phyloP scores from a whole-genome alignment of 1,284 basidiomycete genomes.

The Ganoderma meredithae region DNA sequence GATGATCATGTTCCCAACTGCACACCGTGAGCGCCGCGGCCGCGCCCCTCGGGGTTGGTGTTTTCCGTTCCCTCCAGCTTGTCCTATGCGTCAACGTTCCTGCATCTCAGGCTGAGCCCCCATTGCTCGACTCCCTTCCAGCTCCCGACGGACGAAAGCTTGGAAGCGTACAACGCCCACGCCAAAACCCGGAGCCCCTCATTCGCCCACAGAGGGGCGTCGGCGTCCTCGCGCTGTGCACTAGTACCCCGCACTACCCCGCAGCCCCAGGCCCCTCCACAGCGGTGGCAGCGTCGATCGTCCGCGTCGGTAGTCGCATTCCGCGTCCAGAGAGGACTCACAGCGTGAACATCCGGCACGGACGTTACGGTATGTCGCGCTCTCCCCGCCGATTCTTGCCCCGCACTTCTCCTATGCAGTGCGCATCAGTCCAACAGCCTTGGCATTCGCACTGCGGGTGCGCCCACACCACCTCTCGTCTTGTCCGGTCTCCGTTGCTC shows the following conservation, averaged over 20 bases:
- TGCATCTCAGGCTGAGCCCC: background rate
- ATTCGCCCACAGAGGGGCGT: slow-evolving; percentile 1
- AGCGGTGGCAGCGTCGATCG: background rate
- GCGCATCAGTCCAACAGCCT: background rate
- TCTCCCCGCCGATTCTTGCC: background rate
- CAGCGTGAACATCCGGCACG: background rate
- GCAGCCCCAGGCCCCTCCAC: slow-evolving; percentile 1
- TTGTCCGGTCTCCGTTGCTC: slow-evolving; percentile 1
- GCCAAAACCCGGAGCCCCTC: background rate
- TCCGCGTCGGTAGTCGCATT: background rate
- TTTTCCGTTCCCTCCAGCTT: background rate
- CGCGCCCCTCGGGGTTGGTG: background rate
- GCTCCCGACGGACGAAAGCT: background rate
- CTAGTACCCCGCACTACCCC: slow-evolving; percentile 5
- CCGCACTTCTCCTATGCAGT: slow-evolving; percentile 6
- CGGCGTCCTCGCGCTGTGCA: background rate
- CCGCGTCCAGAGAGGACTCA: background rate
- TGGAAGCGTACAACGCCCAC: background rate
- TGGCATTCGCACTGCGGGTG: background rate
- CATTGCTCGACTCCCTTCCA: background rate
- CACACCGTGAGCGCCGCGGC: background rate
- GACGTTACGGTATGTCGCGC: background rate
- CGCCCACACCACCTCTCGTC: background rate
- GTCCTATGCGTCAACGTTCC: background rate
- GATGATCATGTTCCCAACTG: background rate